A percentile compares a stretch with the other conserved stretches of the same genome.
phyloP scores from a whole-genome alignment of 768 basidiomycete genomes.

The Russula vinacea region DNA sequence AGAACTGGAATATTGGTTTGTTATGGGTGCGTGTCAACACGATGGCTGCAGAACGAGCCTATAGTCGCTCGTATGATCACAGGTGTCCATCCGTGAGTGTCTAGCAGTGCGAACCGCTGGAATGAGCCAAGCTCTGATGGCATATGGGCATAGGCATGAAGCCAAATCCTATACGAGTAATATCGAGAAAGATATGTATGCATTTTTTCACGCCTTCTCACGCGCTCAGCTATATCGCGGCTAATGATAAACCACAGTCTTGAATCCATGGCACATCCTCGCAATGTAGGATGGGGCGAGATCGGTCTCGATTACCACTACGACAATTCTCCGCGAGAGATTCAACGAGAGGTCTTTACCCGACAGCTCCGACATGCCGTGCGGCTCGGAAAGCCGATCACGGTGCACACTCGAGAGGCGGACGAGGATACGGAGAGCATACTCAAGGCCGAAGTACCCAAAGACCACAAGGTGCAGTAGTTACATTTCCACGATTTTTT shows the following conservation, averaged over 20 bases:
- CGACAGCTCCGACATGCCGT: conserved; percentile 71
- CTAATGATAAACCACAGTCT: conserved; percentile 42
- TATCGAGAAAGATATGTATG: conserved; percentile 67
- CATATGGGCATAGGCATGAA: conserved; percentile 53
- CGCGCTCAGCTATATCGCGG: neutral
- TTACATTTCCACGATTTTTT: neutral
- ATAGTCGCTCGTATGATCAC: neutral
- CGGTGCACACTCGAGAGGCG: conserved; percentile 84
- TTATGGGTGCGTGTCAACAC: conserved; percentile 53
- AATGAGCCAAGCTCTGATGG: neutral
- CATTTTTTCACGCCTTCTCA: conserved; percentile 8
- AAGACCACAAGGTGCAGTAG: conserved; percentile 53
- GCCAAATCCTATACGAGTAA: conserved; percentile 65
- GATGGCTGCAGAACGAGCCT: neutral
- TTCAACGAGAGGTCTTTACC: conserved; percentile 63
- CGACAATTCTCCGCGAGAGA: conserved; percentile 65
- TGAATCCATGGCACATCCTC: conserved; percentile 73
- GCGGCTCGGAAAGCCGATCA: conserved; percentile 67
- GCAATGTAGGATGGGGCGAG: conserved; percentile 86
- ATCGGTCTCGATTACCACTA: conserved; percentile 88
- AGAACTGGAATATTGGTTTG: conserved; percentile 76
- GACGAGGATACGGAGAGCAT: conserved; percentile 79
- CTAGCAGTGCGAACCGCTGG: neutral
- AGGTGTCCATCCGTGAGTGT: conserved; percentile 73
- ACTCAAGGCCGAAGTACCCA: conserved; percentile 71